A percentile compares a stretch with the other conserved stretches of the same genome.
phyloP scores from a whole-genome alignment of 106 monocot genomes.

The Gastrodia elata region DNA sequence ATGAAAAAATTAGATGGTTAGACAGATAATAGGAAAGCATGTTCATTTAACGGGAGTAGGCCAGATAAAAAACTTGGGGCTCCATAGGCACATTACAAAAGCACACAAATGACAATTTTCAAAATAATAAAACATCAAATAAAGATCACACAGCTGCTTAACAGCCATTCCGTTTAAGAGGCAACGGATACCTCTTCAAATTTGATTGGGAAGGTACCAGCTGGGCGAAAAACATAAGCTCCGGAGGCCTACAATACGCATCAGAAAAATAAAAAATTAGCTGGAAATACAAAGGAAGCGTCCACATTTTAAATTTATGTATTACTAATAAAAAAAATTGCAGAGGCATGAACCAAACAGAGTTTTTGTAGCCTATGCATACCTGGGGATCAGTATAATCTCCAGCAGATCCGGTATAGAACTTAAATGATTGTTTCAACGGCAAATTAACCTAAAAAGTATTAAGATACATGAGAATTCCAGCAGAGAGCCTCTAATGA shows the following conservation, averaged over 20 bases:
- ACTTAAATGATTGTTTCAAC: constrained; percentile 61
- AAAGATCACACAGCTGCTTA: background rate
- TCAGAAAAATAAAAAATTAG: constrained; percentile 5
- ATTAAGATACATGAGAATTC: background rate
- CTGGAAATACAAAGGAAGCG: background rate
- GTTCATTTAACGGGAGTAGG: background rate
- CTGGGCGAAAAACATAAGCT: constrained; percentile 97
- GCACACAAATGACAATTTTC: background rate
- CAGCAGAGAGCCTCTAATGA: background rate
- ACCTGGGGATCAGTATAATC: constrained; percentile 72
- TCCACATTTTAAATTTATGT: background rate
- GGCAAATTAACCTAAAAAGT: constrained; percentile 47
- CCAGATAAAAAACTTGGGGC: background rate
- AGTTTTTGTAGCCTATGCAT: constrained; percentile 4
- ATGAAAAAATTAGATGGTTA: background rate
- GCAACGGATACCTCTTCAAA: constrained; percentile 38
- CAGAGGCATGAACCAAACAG: background rate
- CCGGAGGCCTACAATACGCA: constrained; percentile 68
- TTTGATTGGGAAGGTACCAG: constrained; percentile 50
- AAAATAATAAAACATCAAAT: background rate
- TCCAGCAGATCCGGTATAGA: constrained; percentile 65
- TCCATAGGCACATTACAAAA: background rate
- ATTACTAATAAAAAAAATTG: constrained; percentile 1
- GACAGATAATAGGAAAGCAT: background rate
- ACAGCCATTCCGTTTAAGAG: background rate